Base-by-base conservation (phyloP, 2,329 filamentous ascomycete species). In the Cercospora brassicicola region DNA sequence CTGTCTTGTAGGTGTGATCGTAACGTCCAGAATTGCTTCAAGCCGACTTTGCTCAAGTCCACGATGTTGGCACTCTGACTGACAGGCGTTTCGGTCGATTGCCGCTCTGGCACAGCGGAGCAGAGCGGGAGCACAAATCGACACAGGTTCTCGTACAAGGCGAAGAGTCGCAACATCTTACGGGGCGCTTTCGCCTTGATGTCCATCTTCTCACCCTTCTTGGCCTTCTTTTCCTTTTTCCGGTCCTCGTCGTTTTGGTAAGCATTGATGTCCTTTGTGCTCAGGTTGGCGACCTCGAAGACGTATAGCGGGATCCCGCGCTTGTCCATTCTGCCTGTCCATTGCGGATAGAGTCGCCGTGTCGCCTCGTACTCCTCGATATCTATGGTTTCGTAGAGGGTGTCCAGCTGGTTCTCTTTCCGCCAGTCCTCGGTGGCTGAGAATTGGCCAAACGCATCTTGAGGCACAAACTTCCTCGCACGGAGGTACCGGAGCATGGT, bases 1-100 rank as follows among this genome's bases (percentile, higher is more conserved):
- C 94, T 94, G 76, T 93, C 91, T 82, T 97, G 94, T 93, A 98
- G 96, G 80, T 97, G 94, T 26, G 82, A 83, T 84, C 96, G 95
- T 70, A 98, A 81, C 81, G 96, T 96, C 94, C 94, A 97, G 79
- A 97, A 97, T 82, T 96, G 93, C 83, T 92, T 93, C 79, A 98
- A 80, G 5, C 92, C 92, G 28, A 97, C 94, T 13, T 90, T 89
- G 15, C 89, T 91, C 71, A 98, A 93, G 79, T 98, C 94, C 67
- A 97, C 93, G 74, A 98, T 96, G 81, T 97, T 97, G 75, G 92
- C 97, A 76, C 91, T 94, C 74, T 95, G 90, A 45, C 93, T 94
- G 74, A 97, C 93, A 6, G 94, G 94, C n/a, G 92, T 93, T 71
- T 90, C 87, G 3, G 90, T 86, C 78, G 91, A 83, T 7, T 89